Evolutionary conservation across 108 stramenopile genomes (phyloP).

Genomic region (Epithemia pelagica): DNA sequence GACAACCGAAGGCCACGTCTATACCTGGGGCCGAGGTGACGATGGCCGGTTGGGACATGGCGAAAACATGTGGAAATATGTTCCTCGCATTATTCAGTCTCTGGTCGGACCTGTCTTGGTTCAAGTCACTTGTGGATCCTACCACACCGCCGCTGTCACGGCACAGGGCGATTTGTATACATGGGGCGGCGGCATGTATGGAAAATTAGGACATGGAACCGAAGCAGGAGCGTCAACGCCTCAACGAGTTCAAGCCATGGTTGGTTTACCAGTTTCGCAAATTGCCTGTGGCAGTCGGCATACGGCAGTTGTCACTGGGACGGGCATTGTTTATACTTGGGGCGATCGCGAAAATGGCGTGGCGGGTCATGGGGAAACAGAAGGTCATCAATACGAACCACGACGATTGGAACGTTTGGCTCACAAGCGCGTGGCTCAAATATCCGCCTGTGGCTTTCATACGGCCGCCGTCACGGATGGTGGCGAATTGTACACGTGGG

Average conservation of each 20-base stretch:
- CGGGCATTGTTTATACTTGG: slow-evolving; percentile 80
- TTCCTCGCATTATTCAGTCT: slow-evolving; percentile 77
- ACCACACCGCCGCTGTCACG: slow-evolving; percentile 92
- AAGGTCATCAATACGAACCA: slow-evolving; percentile 93
- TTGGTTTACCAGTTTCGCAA: slow-evolving; percentile 66
- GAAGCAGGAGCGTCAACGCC: slow-evolving; percentile 90
- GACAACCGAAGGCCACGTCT: slow-evolving; percentile 89
- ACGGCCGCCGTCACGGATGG: slow-evolving; percentile 85
- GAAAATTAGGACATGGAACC: slow-evolving; percentile 92
- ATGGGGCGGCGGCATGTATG: slow-evolving; percentile 96
- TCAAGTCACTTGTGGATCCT: slow-evolving; percentile 87
- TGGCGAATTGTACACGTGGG: slow-evolving; percentile 84
- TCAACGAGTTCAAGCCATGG: slow-evolving; percentile 78
- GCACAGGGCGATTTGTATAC: slow-evolving; percentile 88
- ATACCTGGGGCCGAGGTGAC: slow-evolving; percentile 87
- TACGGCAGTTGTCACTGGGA: slow-evolving; percentile 80
- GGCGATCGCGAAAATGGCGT: slow-evolving; percentile 91
- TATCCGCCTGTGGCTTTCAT: slow-evolving; percentile 94
- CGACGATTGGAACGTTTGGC: slow-evolving; percentile 74
- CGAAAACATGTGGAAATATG: slow-evolving; percentile 95
- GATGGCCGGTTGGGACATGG: slow-evolving; percentile 92
- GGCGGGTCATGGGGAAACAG: slow-evolving; percentile 89
- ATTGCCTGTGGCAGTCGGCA: slow-evolving; percentile 92
- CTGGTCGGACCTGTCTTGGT: slow-evolving; percentile 74
- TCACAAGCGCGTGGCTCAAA: slow-evolving; percentile 76